These are phyloP conservation scores for Astragalus glycyphyllos DNA, from an alignment of 306 rosid species.

Conservation along the genomic window DNA sequence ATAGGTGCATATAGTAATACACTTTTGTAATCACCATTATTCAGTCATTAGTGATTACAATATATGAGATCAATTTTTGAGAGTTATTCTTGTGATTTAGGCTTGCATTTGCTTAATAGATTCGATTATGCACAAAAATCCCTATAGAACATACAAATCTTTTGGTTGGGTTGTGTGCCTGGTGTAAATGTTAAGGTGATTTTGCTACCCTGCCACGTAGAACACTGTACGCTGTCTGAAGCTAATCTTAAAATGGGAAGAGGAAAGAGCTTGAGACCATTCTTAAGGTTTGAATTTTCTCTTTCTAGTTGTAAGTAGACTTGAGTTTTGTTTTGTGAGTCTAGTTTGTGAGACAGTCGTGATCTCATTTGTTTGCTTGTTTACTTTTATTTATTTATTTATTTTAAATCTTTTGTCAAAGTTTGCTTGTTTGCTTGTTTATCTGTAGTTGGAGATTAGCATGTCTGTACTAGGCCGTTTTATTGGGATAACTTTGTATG, in stretches of 20 bases:
- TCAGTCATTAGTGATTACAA: conserved; percentile 40
- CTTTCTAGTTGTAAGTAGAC: too few species aligned
- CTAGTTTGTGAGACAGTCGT: too few species aligned
- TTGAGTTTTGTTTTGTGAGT: too few species aligned
- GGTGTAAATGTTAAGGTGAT: conserved; percentile 1
- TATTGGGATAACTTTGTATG: too few species aligned
- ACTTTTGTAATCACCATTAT: conserved; percentile 16
- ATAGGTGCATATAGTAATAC: conserved; percentile 46
- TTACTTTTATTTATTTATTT: too few species aligned
- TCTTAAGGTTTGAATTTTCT: too few species aligned
- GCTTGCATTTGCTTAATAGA: background rate
- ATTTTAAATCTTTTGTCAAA: too few species aligned
- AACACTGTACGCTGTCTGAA: background rate
- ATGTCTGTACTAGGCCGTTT: too few species aligned
- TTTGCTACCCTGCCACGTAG: background rate
- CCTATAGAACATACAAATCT: background rate
- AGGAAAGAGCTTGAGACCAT: too few species aligned
- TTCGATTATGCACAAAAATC: background rate
- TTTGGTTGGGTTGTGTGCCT: conserved; percentile 2
- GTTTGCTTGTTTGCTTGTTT: too few species aligned
- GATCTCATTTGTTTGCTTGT: too few species aligned
- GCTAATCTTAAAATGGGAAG: background rate
- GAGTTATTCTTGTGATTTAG: background rate
- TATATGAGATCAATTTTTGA: conserved; percentile 37
- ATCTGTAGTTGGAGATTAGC: too few species aligned